phyloP scores from a whole-genome alignment of 306 rosid species.

The Prunus dulcis region DNA sequence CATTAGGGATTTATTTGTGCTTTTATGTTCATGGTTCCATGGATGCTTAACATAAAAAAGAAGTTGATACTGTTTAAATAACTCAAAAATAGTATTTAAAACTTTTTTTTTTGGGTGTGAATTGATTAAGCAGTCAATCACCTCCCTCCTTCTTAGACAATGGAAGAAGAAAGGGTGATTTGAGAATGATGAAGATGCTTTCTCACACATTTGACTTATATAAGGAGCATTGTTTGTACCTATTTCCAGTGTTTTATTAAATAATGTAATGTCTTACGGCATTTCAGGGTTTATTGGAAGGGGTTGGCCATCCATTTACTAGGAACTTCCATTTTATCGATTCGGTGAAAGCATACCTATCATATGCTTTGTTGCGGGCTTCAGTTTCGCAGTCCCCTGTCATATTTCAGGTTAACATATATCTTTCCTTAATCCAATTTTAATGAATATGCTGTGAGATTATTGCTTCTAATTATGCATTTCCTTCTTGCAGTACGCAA shows the following conservation, averaged over 20 bases:
- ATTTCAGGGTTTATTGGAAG: conserved; percentile 92
- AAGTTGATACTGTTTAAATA: background rate
- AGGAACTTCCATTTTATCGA: conserved; percentile 96
- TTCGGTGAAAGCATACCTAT: conserved; percentile 99
- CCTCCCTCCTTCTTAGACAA: conserved; percentile 1
- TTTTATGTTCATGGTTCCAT: conserved; percentile 18
- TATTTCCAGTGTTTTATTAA: conserved; percentile 14
- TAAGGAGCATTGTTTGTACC: background rate
- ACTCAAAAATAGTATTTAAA: background rate
- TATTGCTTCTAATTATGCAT: conserved; percentile 22
- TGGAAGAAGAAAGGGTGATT: background rate
- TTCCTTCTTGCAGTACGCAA: conserved; percentile 77
- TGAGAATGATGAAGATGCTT: background rate
- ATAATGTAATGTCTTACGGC: conserved; percentile 16
- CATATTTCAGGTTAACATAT: conserved; percentile 84
- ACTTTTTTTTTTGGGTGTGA: background rate
- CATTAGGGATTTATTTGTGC: conserved; percentile 15
- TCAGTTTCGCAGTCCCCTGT: conserved; percentile 88
- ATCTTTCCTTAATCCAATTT: conserved; percentile 17
- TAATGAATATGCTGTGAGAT: conserved; percentile 6
- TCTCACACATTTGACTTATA: background rate
- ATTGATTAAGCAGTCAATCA: background rate
- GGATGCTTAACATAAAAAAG: background rate
- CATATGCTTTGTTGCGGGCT: conserved; percentile 93
- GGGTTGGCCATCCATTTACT: conserved; percentile 91